phyloP scores from a whole-genome alignment of 352 stramenopile species.

The Plasmopara viticola region DNA sequence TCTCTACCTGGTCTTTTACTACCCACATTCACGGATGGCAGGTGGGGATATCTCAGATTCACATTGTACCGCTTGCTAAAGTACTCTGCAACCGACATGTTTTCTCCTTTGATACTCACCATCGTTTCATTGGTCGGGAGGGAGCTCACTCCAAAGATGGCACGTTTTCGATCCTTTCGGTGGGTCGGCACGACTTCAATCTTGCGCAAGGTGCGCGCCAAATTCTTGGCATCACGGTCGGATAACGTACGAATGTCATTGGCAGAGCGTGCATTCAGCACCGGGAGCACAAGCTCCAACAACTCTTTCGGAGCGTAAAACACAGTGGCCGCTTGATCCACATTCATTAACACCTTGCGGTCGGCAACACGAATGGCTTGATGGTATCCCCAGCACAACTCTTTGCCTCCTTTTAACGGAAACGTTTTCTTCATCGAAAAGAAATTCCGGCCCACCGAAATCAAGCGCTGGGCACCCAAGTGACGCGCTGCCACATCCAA shows the following conservation, averaged over 20 bases:
- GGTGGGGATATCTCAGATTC: slow-evolving; percentile 44
- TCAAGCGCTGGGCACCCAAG: slow-evolving; percentile 46
- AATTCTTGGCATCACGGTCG: slow-evolving; percentile 25
- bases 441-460: slow-evolving; percentile 61
- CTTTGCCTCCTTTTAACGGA: slow-evolving; percentile 50
- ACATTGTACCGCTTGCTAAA: slow-evolving; percentile 57
- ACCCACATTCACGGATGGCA: slow-evolving; percentile 71
- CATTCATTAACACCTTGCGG: slow-evolving; percentile 56
- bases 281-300: slow-evolving; percentile 41
- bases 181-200: slow-evolving; percentile 52
- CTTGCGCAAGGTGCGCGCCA: slow-evolving; percentile 41
- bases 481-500: slow-evolving; percentile 69
- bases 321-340: slow-evolving; percentile 63
- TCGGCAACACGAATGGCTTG: slow-evolving; percentile 56
- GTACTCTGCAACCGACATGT: slow-evolving; percentile 53
- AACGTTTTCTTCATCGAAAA: slow-evolving; percentile 62
- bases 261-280: slow-evolving; percentile 25
- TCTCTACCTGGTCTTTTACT: slow-evolving; percentile 34
- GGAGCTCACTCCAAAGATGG: slow-evolving; percentile 46
- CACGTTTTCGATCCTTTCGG: slow-evolving; percentile 49
- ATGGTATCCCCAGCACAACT: slow-evolving; percentile 71
- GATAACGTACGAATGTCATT: slow-evolving; percentile 35
- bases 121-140: slow-evolving; percentile 39
- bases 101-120: slow-evolving; percentile 44
- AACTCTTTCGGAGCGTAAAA: slow-evolving; percentile 57